Evolutionary conservation across 31 red algal genomes (phyloP).

Genomic region (Odonthalia washingtoniensis): DNA sequence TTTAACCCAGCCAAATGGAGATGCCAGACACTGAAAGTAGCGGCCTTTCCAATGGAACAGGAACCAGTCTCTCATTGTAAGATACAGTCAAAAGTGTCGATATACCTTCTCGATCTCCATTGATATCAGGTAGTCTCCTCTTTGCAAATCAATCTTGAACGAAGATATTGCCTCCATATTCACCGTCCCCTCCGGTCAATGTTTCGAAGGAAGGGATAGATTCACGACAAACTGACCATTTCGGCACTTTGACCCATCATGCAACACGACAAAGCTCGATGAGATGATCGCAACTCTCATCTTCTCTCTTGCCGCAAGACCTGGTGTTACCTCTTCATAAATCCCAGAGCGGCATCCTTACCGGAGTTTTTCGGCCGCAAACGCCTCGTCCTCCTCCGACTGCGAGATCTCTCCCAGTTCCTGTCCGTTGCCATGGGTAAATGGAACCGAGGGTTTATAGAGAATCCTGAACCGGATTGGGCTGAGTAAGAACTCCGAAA

Average conservation of each 20-base stretch:
- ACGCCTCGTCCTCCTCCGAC: not conserved
- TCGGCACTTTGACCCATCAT: not conserved
- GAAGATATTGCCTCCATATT: slow-evolving; percentile 4
- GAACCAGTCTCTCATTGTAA: slow-evolving; percentile 13
- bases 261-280: slow-evolving; percentile 25
- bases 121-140: not conserved
- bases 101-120: slow-evolving; percentile 19
- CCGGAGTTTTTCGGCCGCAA: not conserved
- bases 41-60: slow-evolving; percentile 1
- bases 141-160: slow-evolving; percentile 2
- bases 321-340: slow-evolving; percentile 7
- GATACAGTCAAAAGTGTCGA: slow-evolving; percentile 23
- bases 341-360: not conserved
- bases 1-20: slow-evolving; percentile 23
- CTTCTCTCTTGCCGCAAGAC: not conserved
- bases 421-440: not conserved
- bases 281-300: not conserved
- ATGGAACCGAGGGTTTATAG: not conserved
- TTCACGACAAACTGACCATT: slow-evolving; percentile 36
- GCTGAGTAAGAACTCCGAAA: not conserved
- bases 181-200: slow-evolving; percentile 1
- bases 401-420: slow-evolving; percentile 19
- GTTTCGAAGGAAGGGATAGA: slow-evolving; percentile 10
- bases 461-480: slow-evolving; percentile 27
- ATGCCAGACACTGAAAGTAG: slow-evolving; percentile 29